Base-by-base conservation (phyloP, 345 rosid genomes). In the Schrenkiella parvula region DNA sequence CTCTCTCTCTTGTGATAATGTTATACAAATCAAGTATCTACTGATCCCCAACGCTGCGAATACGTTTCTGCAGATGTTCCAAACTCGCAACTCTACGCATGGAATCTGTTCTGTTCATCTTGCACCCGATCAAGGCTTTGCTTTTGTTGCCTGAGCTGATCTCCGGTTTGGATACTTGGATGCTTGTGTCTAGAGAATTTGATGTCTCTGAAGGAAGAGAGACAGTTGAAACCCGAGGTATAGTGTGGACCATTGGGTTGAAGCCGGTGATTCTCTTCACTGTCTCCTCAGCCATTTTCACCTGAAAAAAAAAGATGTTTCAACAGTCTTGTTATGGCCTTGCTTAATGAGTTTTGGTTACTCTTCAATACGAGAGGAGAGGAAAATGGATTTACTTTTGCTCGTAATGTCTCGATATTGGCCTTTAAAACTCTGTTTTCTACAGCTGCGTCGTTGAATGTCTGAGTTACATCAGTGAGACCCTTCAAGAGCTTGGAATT, bases 381-480 rank as follows among this genome's bases (percentile, higher is more conserved):
- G 5, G 6, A 8, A 8, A 11, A 21, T 4, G 23, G 18, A 52
- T 9, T 54, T 82, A 95, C 98, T 85, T 95, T 95, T 68, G 99
- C 92, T 72, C 93, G 86, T 75, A 95, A 55, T 4, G 98, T 89
- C 75, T 95, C 99, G 1, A 95, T 82, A 78, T 95, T 89, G 47
- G 98, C 99, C 82, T 88, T 91, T 52, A 95, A 72, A 72, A 95
- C 86, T 85, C 96, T 88, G 71, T 95, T 89, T 80, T 91, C 93
- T 52, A 91, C 93, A 35, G 95, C 80, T 61, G 97, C 84, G 9
- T 79, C 88, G 62, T 86, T 92, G 77, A 83, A 88, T 64, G 88
- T 87, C 32, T 95, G 89, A 80, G 88, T 85, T 75, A 88, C 66
- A 35, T 89, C 92, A 4, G 92, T 73, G 52, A 86, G 86, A 67